phyloP scores from a whole-genome alignment of 306 rosid species.

The Cicer chorassanicum region DNA sequence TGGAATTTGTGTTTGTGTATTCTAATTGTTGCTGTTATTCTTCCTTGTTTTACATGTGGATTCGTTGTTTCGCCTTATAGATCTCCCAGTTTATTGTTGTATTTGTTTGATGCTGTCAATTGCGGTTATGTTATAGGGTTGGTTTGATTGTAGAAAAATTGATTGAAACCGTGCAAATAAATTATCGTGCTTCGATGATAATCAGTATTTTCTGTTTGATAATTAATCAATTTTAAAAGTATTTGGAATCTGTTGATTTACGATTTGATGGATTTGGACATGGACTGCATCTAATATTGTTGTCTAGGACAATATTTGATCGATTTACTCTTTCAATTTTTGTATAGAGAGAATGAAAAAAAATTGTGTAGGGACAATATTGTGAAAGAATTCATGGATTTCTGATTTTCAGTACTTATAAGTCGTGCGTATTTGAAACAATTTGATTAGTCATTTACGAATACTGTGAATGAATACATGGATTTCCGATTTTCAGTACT shows the following conservation, averaged over 20 bases:
- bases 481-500: not conserved
- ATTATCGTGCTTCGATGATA: too few species aligned
- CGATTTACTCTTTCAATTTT: not conserved
- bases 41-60: not conserved
- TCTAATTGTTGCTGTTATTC: not conserved
- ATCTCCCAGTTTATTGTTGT: not conserved
- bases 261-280: not conserved
- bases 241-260: not conserved
- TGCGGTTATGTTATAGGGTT: not conserved
- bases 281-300: not conserved
- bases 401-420: not conserved
- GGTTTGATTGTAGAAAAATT: constrained; percentile 3
- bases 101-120: not conserved
- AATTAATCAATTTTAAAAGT: not conserved
- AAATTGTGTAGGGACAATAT: not conserved
- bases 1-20: not conserved
- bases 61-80: not conserved
- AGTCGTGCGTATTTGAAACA: not conserved
- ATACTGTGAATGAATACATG: not conserved
- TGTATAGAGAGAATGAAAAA: not conserved
- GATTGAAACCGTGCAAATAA: not conserved
- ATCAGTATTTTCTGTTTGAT: not conserved
- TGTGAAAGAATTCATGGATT: not conserved
- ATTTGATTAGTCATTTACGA: constrained; percentile 4
- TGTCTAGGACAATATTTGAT: not conserved